Conservation (phyloP, 352 stramenopile genomes). For the Phytophthora citricola region DNA sequence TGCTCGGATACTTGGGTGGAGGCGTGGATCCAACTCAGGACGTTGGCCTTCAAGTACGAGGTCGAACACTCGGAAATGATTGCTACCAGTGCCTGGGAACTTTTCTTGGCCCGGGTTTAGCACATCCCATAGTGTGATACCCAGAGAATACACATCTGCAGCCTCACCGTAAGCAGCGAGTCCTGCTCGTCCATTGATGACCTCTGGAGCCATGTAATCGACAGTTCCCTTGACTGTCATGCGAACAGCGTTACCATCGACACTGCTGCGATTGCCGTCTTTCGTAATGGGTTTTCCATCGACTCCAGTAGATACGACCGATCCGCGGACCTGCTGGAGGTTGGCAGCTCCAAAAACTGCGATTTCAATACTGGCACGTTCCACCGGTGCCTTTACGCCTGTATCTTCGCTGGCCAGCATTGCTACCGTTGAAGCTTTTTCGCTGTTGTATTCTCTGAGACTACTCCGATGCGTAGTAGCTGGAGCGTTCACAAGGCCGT, state of each 20-base stretch:
- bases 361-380: conserved; percentile 36
- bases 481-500: conserved; percentile 19
- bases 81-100: conserved; percentile 50
- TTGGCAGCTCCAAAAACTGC: conserved; percentile 41
- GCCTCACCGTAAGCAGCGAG: conserved; percentile 64
- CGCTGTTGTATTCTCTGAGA: conserved; percentile 13
- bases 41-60: conserved; percentile 56
- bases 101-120: conserved; percentile 61
- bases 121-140: conserved; percentile 81
- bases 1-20: conserved; percentile 44
- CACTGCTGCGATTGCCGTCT: conserved; percentile 17
- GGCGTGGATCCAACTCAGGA: conserved; percentile 42
- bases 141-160: conserved; percentile 78
- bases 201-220: conserved; percentile 81
- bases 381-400: conserved; percentile 7
- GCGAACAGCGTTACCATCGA: conserved; percentile 28
- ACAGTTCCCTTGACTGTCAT: conserved; percentile 79
- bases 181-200: conserved; percentile 70
- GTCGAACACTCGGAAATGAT: conserved; percentile 70
- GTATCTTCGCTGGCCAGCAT: conserved; percentile 33
- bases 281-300: conserved; percentile 16
- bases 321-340: conserved; percentile 38
- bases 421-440: conserved; percentile 35
- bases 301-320: conserved; percentile 10
- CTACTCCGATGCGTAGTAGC: conserved; percentile 13